phyloP scores from a whole-genome alignment of 2,329 filamentous ascomycete genomes.

The Aspergillus pseudoglaucus region DNA sequence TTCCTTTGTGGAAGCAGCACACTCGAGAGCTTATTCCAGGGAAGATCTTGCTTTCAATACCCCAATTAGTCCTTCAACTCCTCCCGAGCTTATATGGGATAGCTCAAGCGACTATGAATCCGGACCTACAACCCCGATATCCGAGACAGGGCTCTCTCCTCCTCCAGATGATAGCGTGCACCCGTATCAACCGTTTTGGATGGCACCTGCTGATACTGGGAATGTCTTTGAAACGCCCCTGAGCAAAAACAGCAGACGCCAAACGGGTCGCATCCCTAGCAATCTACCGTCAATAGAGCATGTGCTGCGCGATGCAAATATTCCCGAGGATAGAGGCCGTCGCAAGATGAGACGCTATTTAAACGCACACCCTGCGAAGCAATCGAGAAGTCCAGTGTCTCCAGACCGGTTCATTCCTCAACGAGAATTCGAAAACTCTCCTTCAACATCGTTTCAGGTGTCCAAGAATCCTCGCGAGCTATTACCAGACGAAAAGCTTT shows the following conservation, averaged over 20 bases:
- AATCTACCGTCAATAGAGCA: not conserved
- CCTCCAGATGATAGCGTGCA: not conserved
- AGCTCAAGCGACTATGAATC: conserved; percentile 5
- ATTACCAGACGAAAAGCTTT: conserved; percentile 41
- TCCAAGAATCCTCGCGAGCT: conserved; percentile 44
- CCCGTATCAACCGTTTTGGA: not conserved
- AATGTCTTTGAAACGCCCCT: not conserved
- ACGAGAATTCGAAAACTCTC: conserved; percentile 36
- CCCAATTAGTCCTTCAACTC: conserved; percentile 6
- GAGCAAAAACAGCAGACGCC: not conserved
- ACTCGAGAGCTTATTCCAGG: conserved; percentile 20
- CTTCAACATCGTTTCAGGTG: conserved; percentile 47
- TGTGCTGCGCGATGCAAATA: not conserved
- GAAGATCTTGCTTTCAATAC: conserved; percentile 9
- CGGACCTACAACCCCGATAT: conserved; percentile 3
- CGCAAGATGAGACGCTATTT: conserved; percentile 11
- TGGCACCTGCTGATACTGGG: not conserved
- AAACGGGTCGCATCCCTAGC: not conserved
- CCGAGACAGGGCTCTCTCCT: conserved; percentile 4
- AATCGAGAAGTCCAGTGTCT: conserved; percentile 21
- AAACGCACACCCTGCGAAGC: conserved; percentile 5
- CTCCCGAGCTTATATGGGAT: conserved; percentile 3
- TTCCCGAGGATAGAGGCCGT: conserved; percentile 8
- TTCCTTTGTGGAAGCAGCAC: conserved; percentile 15
- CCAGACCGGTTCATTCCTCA: conserved; percentile 56